phyloP scores from a whole-genome alignment of 345 rosid species.

The Theobroma cacao region DNA sequence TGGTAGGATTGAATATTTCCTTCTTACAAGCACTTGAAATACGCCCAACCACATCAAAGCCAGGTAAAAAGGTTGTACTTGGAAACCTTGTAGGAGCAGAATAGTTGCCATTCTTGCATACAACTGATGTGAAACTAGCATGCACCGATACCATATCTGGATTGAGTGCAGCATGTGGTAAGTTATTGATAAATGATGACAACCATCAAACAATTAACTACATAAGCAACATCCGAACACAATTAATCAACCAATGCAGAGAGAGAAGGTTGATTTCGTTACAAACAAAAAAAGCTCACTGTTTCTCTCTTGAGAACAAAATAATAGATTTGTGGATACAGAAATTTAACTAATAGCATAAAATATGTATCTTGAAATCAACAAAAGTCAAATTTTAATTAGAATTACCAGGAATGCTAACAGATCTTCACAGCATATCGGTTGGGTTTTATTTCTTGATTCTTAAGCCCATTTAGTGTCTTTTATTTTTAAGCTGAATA shows the following conservation, averaged over 20 bases:
- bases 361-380: neutral
- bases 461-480: no score
- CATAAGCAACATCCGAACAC: neutral
- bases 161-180: neutral
- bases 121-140: constrained; percentile 45
- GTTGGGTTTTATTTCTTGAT: no score
- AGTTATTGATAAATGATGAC: neutral
- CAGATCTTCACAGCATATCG: neutral
- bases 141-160: constrained; percentile 71
- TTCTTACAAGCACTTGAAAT: constrained; percentile 41
- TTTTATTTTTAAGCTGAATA: no score
- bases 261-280: neutral
- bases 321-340: neutral
- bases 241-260: neutral
- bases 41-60: constrained; percentile 51
- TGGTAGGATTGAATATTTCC: constrained; percentile 26
- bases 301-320: neutral
- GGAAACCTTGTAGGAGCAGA: constrained; percentile 49
- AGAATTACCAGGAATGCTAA: neutral
- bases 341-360: neutral
- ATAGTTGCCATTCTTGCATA: constrained; percentile 53
- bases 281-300: neutral
- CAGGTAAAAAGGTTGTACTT: constrained; percentile 48
- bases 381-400: neutral
- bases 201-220: neutral